Evolutionary conservation across 805 yeast species (phyloP), one percentile per base, ranked within the genome.

Genomic region (Cyberlindnera saturnus): DNA sequence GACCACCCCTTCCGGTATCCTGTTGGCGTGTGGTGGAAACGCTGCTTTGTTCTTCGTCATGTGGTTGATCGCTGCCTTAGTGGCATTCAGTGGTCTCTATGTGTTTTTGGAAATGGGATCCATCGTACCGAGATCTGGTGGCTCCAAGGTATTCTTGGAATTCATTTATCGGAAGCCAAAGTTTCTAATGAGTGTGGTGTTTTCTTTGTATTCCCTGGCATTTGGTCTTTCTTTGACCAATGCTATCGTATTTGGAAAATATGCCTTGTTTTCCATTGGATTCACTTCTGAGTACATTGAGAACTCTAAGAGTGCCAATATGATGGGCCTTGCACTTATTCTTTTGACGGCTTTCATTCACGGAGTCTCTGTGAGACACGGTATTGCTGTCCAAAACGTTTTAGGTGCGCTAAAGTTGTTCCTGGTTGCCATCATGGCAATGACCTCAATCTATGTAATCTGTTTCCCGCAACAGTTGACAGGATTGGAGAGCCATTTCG

Each of bases 101-200:
- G 73, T 83, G 35, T 85, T 74, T 57, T 60, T 85, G 42, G 91
- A 85, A 55, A 61, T 84, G 44, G 93, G 91, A 0, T 74, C 83
- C 8, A 69, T 82, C 55, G 67, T 83, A 9, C 89, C 91, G 0
- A 66, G 84, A 51, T 79, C 82, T 46, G 93, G 95, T 3, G 95
- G 91, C 0, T 74, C 81, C 34, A 85, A 85, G 55, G 81, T 79
- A 17, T 85, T 85, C 48, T 60, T 85, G 44, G 91, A 84, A 55
- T 77, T 73, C 48, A 76, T 82, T 17, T 85, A 79, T 56, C 71
- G 73, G 39, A 74, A 63, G 46, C 95, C 93, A 0, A 67, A 63
- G 40, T 65, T 77, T 65, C 56, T 81, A 55, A 68, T 74, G 35
- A 71, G 77, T 37, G 80, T 76, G 15, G 64, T 74, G 3, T 71